phyloP scores from a whole-genome alignment of 768 basidiomycete genomes.

The Clitopilus passeckerianus region DNA sequence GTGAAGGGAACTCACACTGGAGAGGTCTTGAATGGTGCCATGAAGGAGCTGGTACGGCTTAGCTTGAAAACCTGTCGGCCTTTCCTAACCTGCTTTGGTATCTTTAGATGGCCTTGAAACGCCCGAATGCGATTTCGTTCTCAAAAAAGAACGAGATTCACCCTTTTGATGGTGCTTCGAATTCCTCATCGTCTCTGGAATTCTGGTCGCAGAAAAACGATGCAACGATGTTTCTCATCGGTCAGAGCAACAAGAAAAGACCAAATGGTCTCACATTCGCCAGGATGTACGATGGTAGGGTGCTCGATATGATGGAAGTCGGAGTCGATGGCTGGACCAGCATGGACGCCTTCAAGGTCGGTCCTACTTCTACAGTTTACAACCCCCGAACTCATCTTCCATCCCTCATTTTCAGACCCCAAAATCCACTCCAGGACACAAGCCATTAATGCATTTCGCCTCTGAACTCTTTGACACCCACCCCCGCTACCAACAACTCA shows the following conservation, averaged over 20 bases:
- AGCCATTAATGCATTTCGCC: conserved; percentile 93
- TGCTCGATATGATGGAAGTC: conserved; percentile 94
- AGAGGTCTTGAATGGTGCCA: conserved; percentile 70
- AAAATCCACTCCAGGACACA: conserved; percentile 86
- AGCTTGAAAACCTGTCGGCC: not conserved
- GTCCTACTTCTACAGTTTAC: conserved; percentile 16
- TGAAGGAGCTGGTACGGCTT: conserved; percentile 81
- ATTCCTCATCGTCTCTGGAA: conserved; percentile 58
- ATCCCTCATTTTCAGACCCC: conserved; percentile 51
- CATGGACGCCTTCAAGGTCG: conserved; percentile 82
- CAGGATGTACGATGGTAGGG: conserved; percentile 78
- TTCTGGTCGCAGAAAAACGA: conserved; percentile 97
- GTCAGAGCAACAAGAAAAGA: conserved; percentile 91
- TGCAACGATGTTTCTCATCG: conserved; percentile 84
- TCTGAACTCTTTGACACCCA: conserved; percentile 94
- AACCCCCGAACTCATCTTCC: not conserved
- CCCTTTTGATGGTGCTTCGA: conserved; percentile 78
- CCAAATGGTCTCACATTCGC: conserved; percentile 84
- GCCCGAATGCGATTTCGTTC: conserved; percentile 87
- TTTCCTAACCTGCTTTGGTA: no score
- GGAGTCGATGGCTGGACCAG: conserved; percentile 78
- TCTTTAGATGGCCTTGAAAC: conserved; percentile 88
- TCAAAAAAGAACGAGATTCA: conserved; percentile 89
- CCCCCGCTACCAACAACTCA: conserved; percentile 87
- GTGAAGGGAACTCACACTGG: conserved; percentile 86